phyloP scores from a whole-genome alignment of 176 grass and related monocot species.

The Carex parvula region DNA sequence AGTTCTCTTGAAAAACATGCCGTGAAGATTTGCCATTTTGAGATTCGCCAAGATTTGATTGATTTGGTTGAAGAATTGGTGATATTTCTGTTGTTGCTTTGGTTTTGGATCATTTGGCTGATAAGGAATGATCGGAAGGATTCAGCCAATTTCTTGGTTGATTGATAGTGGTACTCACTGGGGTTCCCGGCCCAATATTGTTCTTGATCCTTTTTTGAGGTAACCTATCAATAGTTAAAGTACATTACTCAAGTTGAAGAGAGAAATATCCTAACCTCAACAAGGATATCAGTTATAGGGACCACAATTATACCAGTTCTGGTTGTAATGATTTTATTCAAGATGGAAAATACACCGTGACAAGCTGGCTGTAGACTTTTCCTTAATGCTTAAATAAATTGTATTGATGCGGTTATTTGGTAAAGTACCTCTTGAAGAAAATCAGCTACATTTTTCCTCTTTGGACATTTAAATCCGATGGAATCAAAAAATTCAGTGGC shows the following conservation, averaged over 20 bases:
- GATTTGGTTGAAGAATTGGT: slow-evolving; percentile 31
- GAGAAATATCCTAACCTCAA: not conserved
- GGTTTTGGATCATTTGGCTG: slow-evolving; percentile 22
- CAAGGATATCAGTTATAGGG: not conserved
- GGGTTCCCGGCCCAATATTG: slow-evolving; percentile 72
- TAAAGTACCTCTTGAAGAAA: slow-evolving; percentile 92
- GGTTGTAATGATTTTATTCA: not conserved
- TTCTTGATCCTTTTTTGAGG: slow-evolving; percentile 74
- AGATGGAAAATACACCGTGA: not conserved
- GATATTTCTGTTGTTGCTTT: slow-evolving; percentile 35
- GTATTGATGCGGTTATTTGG: not conserved
- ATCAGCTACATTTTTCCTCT: slow-evolving; percentile 80
- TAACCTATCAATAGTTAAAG: slow-evolving; percentile 50
- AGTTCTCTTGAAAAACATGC: slow-evolving; percentile 85
- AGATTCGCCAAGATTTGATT: slow-evolving; percentile 38
- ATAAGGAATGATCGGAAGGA: slow-evolving; percentile 45
- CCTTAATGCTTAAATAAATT: not conserved
- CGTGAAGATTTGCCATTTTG: slow-evolving; percentile 78
- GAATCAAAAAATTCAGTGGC: slow-evolving; percentile 64
- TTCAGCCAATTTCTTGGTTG: slow-evolving; percentile 52
- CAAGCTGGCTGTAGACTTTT: not conserved
- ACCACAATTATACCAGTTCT: not conserved
- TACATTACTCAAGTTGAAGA: not conserved
- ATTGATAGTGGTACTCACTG: slow-evolving; percentile 57
- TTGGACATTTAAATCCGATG: slow-evolving; percentile 83